Conservation (phyloP, 2,329 filamentous ascomycete genomes). For the Phialocephala sp. region DNA sequence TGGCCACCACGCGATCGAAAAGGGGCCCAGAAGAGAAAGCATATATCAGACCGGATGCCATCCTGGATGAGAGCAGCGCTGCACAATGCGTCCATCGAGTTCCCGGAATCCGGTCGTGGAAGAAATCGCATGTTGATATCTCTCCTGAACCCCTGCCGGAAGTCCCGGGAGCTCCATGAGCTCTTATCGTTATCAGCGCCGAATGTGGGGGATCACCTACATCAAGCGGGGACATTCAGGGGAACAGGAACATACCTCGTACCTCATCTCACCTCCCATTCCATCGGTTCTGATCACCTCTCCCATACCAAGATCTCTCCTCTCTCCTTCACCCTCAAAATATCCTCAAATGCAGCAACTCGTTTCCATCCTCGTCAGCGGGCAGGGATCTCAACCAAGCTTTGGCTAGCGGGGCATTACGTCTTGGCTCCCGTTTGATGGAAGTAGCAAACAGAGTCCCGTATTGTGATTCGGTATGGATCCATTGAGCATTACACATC, state of each 20-base stretch:
- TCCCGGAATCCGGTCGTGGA: neutral
- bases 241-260: neutral
- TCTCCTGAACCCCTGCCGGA: neutral
- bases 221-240: slow-evolving; percentile 8
- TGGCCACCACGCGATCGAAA: neutral
- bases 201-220: slow-evolving; percentile 22
- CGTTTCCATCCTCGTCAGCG: neutral
- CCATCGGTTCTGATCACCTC: neutral
- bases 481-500: neutral
- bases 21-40: neutral
- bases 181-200: slow-evolving; percentile 7
- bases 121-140: slow-evolving; percentile 18
- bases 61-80: neutral
- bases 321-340: neutral
- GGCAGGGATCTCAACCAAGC: slow-evolving; percentile 18
- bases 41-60: neutral
- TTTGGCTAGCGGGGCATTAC: slow-evolving; percentile 23
- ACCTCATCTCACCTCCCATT: neutral
- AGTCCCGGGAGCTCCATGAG: neutral
- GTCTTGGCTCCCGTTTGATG: slow-evolving; percentile 16
- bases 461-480: neutral
- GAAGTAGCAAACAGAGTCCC: neutral
- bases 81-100: neutral
- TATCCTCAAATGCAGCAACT: neutral
- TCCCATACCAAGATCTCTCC: neutral